Conservation (phyloP, 2,329 filamentous ascomycete genomes). For the Cytospora chrysosperma region DNA sequence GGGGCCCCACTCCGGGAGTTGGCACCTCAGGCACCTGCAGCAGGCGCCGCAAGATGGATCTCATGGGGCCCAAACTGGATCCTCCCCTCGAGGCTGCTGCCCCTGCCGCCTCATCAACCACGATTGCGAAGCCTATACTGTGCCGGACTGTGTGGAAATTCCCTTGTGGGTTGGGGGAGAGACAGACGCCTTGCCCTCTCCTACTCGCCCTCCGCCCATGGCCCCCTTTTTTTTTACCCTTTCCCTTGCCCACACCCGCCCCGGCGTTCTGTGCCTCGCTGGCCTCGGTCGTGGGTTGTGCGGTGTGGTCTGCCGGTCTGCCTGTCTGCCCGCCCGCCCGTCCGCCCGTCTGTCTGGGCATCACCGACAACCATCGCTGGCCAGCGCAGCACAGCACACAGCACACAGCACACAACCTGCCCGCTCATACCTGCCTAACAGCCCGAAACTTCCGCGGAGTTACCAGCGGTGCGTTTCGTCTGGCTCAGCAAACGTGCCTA, state of each 20-base stretch:
- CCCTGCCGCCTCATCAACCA: background rate
- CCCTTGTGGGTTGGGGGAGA: background rate
- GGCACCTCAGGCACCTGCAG: slow-evolving; percentile 13
- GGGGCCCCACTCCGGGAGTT: slow-evolving; percentile 1
- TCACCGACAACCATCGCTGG: background rate
- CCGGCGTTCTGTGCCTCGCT: background rate
- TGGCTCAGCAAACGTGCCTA: background rate
- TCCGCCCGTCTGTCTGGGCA: background rate
- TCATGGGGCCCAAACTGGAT: slow-evolving; percentile 8
- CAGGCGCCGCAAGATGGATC: slow-evolving; percentile 22
- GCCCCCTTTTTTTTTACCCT: background rate
- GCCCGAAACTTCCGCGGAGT: background rate
- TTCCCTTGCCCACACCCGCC: background rate
- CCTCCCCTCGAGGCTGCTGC: background rate
- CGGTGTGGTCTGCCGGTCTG: background rate
- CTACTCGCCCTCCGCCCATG: background rate
- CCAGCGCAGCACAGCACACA: background rate
- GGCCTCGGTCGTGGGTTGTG: background rate
- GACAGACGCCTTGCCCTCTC: background rate
- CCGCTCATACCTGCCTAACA: background rate
- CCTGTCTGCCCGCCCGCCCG: too few species aligned
- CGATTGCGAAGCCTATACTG: background rate
- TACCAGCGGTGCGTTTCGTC: background rate
- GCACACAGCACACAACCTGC: too few species aligned
- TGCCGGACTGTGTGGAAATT: background rate